Evolutionary conservation across 148 eudicot species (phyloP).

Genomic region (Vaccinium myrtillus): DNA sequence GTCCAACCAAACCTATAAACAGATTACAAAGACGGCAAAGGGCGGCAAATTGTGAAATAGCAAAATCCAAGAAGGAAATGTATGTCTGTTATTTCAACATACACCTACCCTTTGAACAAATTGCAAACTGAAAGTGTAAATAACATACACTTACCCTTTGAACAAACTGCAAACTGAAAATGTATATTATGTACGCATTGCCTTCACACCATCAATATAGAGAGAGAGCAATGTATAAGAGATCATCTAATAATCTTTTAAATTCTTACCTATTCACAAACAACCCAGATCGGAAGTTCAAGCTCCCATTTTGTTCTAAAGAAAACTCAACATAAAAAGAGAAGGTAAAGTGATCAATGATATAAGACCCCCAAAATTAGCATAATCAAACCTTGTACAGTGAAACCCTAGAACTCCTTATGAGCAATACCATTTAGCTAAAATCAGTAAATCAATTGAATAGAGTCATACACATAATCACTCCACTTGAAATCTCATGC

Average conservation of each 20-base stretch:
- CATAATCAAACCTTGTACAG: too few relatives aligned
- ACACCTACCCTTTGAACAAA: background rate
- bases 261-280: background rate
- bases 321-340: background rate
- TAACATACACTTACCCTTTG: background rate
- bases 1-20: background rate
- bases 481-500: background rate
- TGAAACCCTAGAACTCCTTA: constrained; percentile 10
- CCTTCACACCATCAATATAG: background rate
- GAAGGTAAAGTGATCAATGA: background rate
- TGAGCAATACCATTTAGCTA: background rate
- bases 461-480: background rate
- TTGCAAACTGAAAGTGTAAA: background rate
- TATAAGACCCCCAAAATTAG: background rate
- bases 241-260: too few relatives aligned
- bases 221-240: background rate
- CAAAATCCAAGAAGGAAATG: background rate
- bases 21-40: too few relatives aligned
- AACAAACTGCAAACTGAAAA: background rate
- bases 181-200: too few relatives aligned
- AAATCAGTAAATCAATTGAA: background rate
- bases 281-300: background rate
- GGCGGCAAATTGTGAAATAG: background rate
- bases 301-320: background rate
- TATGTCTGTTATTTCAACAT: background rate